A percentile compares a stretch with the other conserved stretches of the same genome.
These are phyloP conservation scores for Heimioporus punctisporus DNA, from an alignment of 1,284 basidiomycete species.

Conservation along the genomic window DNA sequence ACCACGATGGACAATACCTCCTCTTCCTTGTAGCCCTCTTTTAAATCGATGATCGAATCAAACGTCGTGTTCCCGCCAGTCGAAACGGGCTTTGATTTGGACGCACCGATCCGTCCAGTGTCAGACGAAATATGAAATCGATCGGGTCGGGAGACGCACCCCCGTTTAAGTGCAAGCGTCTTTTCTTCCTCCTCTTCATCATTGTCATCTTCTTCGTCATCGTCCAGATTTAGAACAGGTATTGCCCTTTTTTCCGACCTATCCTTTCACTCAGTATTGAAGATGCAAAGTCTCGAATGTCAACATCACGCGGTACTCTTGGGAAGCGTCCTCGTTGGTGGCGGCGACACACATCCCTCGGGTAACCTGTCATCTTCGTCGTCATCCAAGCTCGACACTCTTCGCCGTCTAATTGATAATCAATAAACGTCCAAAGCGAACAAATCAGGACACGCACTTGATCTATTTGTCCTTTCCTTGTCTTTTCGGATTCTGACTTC, in stretches of 20 bases:
- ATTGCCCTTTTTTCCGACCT: constrained; percentile 39
- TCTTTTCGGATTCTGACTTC: constrained; percentile 18
- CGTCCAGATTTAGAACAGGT: constrained; percentile 25
- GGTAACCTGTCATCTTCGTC: not conserved
- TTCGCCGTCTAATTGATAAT: no score
- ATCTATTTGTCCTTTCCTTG: constrained; percentile 33
- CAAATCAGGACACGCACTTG: constrained; percentile 36
- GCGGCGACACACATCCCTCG: constrained; percentile 31
- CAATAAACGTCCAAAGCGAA: no score
- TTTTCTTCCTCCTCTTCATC: constrained; percentile 16
- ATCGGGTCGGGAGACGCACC: constrained; percentile 6
- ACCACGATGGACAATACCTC: constrained; percentile 37
- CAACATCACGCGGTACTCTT: constrained; percentile 42
- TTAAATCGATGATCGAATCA: constrained; percentile 31
- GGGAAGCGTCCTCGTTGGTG: constrained; percentile 42
- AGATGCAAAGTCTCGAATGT: no score
- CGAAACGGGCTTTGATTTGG: not conserved
- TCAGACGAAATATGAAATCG: not conserved
- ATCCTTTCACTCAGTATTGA: not conserved
- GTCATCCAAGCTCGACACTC: no score
- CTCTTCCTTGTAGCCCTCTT: constrained; percentile 25
- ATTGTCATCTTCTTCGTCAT: constrained; percentile 37
- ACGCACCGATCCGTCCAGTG: not conserved
- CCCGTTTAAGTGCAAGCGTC: constrained; percentile 16
- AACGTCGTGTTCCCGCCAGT: constrained; percentile 13